Conservation (phyloP, 768 basidiomycete species). For the Cystofilobasidium macerans region DNA sequence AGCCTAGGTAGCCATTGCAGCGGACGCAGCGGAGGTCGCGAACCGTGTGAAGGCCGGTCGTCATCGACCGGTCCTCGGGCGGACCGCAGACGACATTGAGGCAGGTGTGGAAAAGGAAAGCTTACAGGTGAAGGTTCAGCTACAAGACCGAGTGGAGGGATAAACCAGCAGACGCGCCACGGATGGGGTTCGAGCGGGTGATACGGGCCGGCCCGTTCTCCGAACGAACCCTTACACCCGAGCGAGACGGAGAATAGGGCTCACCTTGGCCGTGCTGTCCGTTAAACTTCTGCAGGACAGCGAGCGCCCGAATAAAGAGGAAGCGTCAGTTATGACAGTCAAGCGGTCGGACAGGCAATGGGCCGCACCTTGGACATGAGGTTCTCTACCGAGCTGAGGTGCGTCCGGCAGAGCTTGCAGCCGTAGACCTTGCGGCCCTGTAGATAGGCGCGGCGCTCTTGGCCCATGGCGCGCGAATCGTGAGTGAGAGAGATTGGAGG, state of each 20-base stretch:
- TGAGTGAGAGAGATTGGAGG: background rate
- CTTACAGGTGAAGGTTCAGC: too few species aligned
- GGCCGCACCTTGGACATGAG: slow-evolving; percentile 73
- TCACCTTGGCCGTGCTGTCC: slow-evolving; percentile 84
- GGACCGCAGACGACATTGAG: slow-evolving; percentile 85
- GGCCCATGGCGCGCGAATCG: background rate
- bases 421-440: slow-evolving; percentile 76
- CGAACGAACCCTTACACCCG: background rate
- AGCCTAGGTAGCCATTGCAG: slow-evolving; percentile 74
- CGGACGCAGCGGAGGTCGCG: slow-evolving; percentile 90
- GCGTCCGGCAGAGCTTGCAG: slow-evolving; percentile 73
- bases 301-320: background rate
- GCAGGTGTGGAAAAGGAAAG: slow-evolving; percentile 40
- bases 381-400: slow-evolving; percentile 75
- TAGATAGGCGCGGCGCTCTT: slow-evolving; percentile 46
- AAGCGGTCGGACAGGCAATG: too few species aligned
- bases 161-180: background rate
- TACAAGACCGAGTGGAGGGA: too few species aligned
- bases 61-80: slow-evolving; percentile 86
- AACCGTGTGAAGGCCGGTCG: slow-evolving; percentile 90
- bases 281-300: slow-evolving; percentile 71
- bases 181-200: background rate
- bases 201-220: too few species aligned
- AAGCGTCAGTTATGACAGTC: background rate
- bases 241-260: background rate